Evolutionary conservation across 2,329 filamentous ascomycete species (phyloP), one percentile per base, ranked within the genome.

Genomic region (Graphilbum fragrans): DNA sequence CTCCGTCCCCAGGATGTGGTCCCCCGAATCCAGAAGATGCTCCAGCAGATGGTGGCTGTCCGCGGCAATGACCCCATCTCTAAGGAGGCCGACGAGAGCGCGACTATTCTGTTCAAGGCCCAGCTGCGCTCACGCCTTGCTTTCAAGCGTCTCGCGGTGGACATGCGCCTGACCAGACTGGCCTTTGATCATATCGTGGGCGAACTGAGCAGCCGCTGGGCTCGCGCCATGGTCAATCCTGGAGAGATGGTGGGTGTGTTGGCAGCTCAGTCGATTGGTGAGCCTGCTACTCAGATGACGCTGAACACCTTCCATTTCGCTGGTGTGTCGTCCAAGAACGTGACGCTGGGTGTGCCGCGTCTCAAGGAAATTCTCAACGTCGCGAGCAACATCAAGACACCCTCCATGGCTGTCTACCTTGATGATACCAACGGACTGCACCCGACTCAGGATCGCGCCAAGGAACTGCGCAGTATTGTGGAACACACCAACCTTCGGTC

Each of bases 231-330:
- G 52, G 88, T 94, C 46, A 86, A 80, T 53, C 90, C 92, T 37
- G 92, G 93, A 57, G 93, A 98, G 60, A 98, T 98, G 92, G 92
- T 98, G 43, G 92, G 92, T 66, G 92, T 98, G 19, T 68, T 98
- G 55, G 92, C 92, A 48, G 92, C 93, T 7, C 92, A 98, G 65
- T 98, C 92, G 25, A 98, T 98, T 58, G 92, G 92, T 67, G 92
- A 98, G 63, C 92, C 92, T 33, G 93, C 92, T 19, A 98, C 92
- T 1, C 92, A 98, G 70, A 98, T 98, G 92, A 98, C 92, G 1
- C 68, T 98, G 46, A 98, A 98, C 67, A 98, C 92, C 20, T 98
- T 98, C 82, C 92, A 98, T 72, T 98, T 98, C 62, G 88, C 92
- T 62, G 92, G 92, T 94, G 87, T 98, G 46, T 94, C 93, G 31